Percentiles rank a stretch among this genome's conserved stretches.
Conservation (phyloP, 2,329 filamentous ascomycete genomes). For the Coniochaeta prunicola region DNA sequence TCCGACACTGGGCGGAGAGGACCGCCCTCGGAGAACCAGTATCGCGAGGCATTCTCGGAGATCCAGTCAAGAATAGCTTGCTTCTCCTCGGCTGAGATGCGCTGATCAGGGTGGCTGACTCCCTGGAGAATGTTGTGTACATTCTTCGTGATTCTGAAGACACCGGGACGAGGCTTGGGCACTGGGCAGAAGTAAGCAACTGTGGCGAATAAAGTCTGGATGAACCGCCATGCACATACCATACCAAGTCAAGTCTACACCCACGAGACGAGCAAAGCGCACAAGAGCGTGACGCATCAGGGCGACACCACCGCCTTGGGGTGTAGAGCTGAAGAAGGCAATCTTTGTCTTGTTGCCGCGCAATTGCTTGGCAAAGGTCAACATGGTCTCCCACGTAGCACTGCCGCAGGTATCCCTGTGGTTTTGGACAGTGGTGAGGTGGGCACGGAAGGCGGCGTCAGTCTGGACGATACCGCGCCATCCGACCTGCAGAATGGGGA, state of each 20-base stretch:
- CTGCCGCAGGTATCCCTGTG: conserved; percentile 54
- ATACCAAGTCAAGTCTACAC: conserved; percentile 68
- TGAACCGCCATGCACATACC: conserved; percentile 28
- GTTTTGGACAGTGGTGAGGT: conserved; percentile 46
- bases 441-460: conserved; percentile 57
- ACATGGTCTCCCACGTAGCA: conserved; percentile 58
- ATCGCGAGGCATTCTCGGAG: conserved; percentile 62
- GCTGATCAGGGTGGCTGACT: conserved; percentile 57
- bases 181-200: conserved; percentile 33
- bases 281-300: conserved; percentile 76
- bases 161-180: conserved; percentile 69
- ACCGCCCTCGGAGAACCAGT: conserved; percentile 64
- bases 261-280: conserved; percentile 59
- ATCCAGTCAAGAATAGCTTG: conserved; percentile 64
- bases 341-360: conserved; percentile 59
- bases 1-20: conserved; percentile 57
- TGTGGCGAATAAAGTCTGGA: not conserved
- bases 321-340: conserved; percentile 70
- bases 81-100: conserved; percentile 57
- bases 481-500: conserved; percentile 61
- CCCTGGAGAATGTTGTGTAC: conserved; percentile 86
- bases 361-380: conserved; percentile 56
- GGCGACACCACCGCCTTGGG: conserved; percentile 76
- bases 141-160: conserved; percentile 80
- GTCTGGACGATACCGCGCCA: conserved; percentile 64